These are phyloP conservation scores for Phtheirospermum japonicum DNA, from an alignment of 257 asterid species.

Conservation along the genomic window DNA sequence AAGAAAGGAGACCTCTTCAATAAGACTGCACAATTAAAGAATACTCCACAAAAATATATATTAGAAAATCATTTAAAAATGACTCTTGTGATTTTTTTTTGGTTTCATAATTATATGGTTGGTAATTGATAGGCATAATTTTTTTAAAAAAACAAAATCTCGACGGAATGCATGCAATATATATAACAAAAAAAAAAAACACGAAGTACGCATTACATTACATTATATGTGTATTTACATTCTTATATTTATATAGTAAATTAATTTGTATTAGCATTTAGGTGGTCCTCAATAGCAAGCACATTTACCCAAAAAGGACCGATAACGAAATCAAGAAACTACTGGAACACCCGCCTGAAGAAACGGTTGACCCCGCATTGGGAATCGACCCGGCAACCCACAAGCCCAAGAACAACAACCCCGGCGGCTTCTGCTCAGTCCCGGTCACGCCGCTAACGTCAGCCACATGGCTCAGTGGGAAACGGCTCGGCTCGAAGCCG, in stretches of 20 bases:
- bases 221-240: neutral
- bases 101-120: no score
- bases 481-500: conserved; percentile 39
- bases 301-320: conserved; percentile 34
- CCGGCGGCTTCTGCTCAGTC: conserved; percentile 14
- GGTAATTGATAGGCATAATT: no score
- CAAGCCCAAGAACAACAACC: conserved; percentile 25
- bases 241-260: neutral
- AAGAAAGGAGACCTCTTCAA: no score
- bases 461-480: conserved; percentile 52
- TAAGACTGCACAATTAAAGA: no score
- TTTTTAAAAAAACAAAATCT: no score
- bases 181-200: no score
- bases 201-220: no score
- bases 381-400: conserved; percentile 42
- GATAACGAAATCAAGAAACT: conserved; percentile 41
- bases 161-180: no score
- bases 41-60: no score
- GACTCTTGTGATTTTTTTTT: no score
- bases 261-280: conserved; percentile 1
- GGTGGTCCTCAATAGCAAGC: conserved; percentile 39
- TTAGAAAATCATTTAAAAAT: no score
- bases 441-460: conserved; percentile 23
- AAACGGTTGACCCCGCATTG: conserved; percentile 33
- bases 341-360: conserved; percentile 42